Evolutionary conservation across 192 early-diverging fungal genomes (phyloP).

Genomic region (Backusella circina): DNA sequence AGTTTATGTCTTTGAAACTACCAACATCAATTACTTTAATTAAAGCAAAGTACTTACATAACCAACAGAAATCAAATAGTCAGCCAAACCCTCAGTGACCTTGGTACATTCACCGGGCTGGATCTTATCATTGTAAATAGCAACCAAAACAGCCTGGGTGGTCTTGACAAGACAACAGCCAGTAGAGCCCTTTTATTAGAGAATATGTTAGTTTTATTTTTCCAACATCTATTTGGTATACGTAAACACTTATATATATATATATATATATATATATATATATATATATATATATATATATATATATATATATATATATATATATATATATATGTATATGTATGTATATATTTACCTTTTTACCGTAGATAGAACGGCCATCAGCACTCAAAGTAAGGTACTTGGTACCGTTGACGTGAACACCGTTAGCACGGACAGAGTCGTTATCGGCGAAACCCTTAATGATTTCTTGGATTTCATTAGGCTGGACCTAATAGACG

Average conservation of each 20-base stretch:
- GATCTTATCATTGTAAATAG: conserved; percentile 58
- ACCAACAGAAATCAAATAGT: conserved; percentile 69
- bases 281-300: too few relatives aligned
- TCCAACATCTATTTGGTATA: background rate
- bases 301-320: too few relatives aligned
- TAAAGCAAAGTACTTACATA: conserved; percentile 44
- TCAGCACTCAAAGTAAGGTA: conserved; percentile 67
- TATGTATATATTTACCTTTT: conserved; percentile 48
- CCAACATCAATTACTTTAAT: background rate
- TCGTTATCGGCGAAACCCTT: conserved; percentile 60
- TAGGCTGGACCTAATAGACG: conserved; percentile 40
- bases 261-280: too few relatives aligned
- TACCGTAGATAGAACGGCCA: conserved; percentile 73
- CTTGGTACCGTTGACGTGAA: conserved; percentile 65
- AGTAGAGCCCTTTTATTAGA: conserved; percentile 50
- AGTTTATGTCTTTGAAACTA: background rate
- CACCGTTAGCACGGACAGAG: conserved; percentile 58
- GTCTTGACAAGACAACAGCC: conserved; percentile 79
- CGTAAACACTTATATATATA: background rate
- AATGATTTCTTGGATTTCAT: conserved; percentile 56
- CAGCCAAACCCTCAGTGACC: conserved; percentile 69
- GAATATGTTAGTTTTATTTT: conserved; percentile 2
- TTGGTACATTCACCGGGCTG: conserved; percentile 69
- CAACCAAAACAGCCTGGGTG: conserved; percentile 73
- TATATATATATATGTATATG: background rate